These are phyloP conservation scores for Endocladia muricata DNA, from an alignment of 31 red algal genomes.

Conservation along the genomic window DNA sequence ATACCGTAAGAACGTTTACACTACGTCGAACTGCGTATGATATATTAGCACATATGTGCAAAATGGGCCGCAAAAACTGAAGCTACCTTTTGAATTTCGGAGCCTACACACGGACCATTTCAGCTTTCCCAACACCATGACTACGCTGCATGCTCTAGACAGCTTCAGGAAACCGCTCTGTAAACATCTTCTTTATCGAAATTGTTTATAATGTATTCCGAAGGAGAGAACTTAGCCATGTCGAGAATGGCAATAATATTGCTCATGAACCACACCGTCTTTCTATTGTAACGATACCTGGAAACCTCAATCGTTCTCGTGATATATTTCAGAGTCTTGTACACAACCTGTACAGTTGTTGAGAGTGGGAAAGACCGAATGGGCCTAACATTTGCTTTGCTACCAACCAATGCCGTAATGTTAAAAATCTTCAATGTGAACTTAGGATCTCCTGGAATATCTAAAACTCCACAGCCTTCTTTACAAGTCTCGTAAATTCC, in stretches of 20 bases:
- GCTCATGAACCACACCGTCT: neutral
- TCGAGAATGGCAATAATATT: no score
- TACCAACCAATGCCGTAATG: neutral
- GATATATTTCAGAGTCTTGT: neutral
- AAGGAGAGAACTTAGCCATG: neutral
- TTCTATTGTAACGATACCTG: neutral
- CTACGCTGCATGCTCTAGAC: no score
- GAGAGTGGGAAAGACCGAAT: neutral
- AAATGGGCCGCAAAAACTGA: no score
- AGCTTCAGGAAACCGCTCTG: no score
- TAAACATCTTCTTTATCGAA: no score
- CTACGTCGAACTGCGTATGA: no score
- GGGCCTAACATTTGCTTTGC: neutral
- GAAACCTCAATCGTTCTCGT: neutral
- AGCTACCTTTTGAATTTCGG: no score
- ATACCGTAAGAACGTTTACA: no score
- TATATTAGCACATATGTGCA: no score
- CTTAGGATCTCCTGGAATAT: neutral
- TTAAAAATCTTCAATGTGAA: neutral
- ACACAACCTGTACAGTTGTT: neutral
- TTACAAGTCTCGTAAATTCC: neutral
- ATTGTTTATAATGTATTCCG: neutral
- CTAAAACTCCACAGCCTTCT: neutral
- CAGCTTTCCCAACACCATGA: no score
- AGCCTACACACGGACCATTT: no score